These are phyloP conservation scores for Penicillium paxilli DNA, from an alignment of 495 filamentous ascomycete species.

Conservation along the genomic window DNA sequence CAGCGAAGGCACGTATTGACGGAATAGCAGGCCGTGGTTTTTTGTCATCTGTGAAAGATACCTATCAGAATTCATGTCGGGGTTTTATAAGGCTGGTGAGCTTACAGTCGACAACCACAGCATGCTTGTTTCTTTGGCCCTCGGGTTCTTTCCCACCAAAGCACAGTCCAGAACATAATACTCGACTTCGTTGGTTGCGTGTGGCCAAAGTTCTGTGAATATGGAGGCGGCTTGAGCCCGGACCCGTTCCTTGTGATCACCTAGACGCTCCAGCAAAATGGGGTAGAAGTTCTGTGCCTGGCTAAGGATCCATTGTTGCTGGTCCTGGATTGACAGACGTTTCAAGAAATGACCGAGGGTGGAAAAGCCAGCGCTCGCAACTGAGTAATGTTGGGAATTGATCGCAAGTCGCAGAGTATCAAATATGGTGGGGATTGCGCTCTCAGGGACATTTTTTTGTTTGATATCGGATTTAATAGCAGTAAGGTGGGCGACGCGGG, in stretches of 20 bases:
- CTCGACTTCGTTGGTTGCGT: slow-evolving; percentile 71
- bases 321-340: slow-evolving; percentile 78
- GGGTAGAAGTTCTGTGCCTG: slow-evolving; percentile 66
- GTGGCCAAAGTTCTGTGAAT: slow-evolving; percentile 69
- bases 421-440: slow-evolving; percentile 69
- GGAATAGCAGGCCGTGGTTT: slow-evolving; percentile 74
- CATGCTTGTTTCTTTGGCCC: slow-evolving; percentile 80
- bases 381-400: slow-evolving; percentile 64
- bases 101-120: slow-evolving; percentile 72
- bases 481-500: slow-evolving; percentile 69
- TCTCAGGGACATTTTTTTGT: slow-evolving; percentile 78
- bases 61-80: neutral
- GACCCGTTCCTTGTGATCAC: slow-evolving; percentile 83
- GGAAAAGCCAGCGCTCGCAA: slow-evolving; percentile 76
- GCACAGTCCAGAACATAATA: slow-evolving; percentile 73
- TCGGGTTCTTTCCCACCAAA: slow-evolving; percentile 74
- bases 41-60: slow-evolving; percentile 64
- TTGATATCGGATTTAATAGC: slow-evolving; percentile 83
- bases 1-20: slow-evolving; percentile 74
- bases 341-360: slow-evolving; percentile 82
- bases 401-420: slow-evolving; percentile 70
- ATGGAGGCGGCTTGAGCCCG: slow-evolving; percentile 68
- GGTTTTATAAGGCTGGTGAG: slow-evolving; percentile 24
- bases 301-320: slow-evolving; percentile 63
- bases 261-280: slow-evolving; percentile 78